Evolutionary conservation across 1,284 basidiomycete species (phyloP), one percentile per base, ranked within the genome.

Genomic region (Trichosporon sp.): DNA sequence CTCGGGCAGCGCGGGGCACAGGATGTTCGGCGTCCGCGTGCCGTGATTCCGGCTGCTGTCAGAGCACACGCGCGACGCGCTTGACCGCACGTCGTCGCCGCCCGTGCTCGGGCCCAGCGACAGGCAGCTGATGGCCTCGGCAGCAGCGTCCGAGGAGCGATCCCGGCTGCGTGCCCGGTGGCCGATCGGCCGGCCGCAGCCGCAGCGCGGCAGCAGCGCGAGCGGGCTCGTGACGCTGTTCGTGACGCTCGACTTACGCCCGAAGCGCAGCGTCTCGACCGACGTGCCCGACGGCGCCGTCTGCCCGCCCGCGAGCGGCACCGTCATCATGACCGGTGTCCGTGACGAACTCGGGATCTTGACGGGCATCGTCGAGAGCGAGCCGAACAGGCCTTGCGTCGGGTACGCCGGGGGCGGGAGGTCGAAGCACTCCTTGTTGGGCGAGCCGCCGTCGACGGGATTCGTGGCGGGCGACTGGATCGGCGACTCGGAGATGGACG

Each of bases 171-270:
- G 67, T 8, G 65, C 53, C 44, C 73, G 72, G 70, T 82, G 80
- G 42, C 77, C 76, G 3, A 77, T 72, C 7, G 79, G 72, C 31
- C 76, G 73, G 6, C 80, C 80, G 68, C 80, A 82, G 3, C 79
- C 79, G 62, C 80, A 82, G 62, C 79, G 73, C 23, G 80, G 76
- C 18, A 74, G 56, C 12, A 82, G 75, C 5, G 79, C 80, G 47
- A 80, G 80, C 15, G 80, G 80, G 35, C 80, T 81, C 4, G 76
- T 78, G 29, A 82, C 80, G 23, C 67, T 74, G 72, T 82, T 82
- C 68, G 76, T 76, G 18, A 76, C 74, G 65, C 75, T 73, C 13
- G 80, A 76, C 68, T 78, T 78, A 64, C 80, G 78, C 29, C 80
- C 80, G 68, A 80, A 82, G 38, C 79, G 79, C 18, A 82, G 75